phyloP scores from a whole-genome alignment of 2,329 filamentous ascomycete species.

The Penicillium sp. region DNA sequence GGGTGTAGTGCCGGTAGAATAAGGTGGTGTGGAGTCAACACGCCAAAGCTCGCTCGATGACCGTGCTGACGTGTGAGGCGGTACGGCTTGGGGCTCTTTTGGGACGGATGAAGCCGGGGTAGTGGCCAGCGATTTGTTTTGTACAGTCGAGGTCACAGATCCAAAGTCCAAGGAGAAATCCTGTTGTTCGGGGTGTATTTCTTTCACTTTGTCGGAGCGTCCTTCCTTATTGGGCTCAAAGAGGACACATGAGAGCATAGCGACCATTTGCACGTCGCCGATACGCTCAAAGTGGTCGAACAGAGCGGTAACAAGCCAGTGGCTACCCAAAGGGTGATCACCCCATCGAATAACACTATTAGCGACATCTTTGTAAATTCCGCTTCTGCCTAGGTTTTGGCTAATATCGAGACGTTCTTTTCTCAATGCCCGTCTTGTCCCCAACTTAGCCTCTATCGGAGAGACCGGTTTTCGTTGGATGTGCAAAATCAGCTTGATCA shows the following conservation, averaged over 20 bases:
- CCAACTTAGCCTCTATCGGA: constrained; percentile 54
- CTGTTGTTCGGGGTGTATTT: constrained; percentile 44
- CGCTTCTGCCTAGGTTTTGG: constrained; percentile 38
- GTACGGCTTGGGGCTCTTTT: constrained; percentile 31
- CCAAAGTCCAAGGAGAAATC: constrained; percentile 51
- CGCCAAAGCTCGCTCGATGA: constrained; percentile 55
- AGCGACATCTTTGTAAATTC: constrained; percentile 35
- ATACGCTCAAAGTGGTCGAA: constrained; percentile 61
- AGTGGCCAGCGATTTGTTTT: constrained; percentile 44
- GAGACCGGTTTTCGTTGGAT: constrained; percentile 73
- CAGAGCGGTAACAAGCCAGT: constrained; percentile 58
- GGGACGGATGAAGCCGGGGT: constrained; percentile 34
- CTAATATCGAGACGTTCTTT: constrained; percentile 49
- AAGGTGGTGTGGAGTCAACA: constrained; percentile 51
- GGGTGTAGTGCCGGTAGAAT: constrained; percentile 55
- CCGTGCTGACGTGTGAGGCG: constrained; percentile 48
- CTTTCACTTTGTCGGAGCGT: constrained; percentile 27
- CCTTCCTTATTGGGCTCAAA: constrained; percentile 49
- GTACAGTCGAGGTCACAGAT: constrained; percentile 42
- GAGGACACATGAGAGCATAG: constrained; percentile 64
- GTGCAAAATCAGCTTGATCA: constrained; percentile 73
- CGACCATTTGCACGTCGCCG: constrained; percentile 66
- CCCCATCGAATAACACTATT: constrained; percentile 56
- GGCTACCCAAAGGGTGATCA: constrained; percentile 55
- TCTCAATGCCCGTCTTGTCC: constrained; percentile 55